Base-by-base conservation (phyloP, 495 filamentous ascomycete genomes). In the Amphirosellinia nigrospora region DNA sequence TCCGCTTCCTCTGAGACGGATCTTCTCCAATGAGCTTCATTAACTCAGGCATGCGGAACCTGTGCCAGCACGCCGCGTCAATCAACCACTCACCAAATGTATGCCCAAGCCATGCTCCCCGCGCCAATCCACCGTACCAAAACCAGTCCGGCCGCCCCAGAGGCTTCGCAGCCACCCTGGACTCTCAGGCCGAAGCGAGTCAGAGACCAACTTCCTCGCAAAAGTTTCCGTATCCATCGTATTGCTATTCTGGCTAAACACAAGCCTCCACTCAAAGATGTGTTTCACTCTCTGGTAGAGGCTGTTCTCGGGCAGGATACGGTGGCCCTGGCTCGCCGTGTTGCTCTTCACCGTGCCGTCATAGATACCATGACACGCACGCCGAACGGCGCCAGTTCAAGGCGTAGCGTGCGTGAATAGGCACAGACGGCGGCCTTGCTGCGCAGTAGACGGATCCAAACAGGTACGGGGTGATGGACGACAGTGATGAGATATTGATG, bases 381-480 rank as follows among this genome's bases (percentile, higher is more conserved):
- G 26, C 81, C 84, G 11, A 88, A 84, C 0, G 86, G 86, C 56
- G 79, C 80, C 38, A 89, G 79, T 70, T 89, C 87, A 28, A 87
- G 70, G 11, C 86, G 82, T 19, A 89, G 72, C 1, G 84, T 83
- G 61, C 88, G 83, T 38, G 83, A 83, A 70, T 86, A 85, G 5
- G 79, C 78, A 10, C 71, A 76, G 6, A 89, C 77, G 58, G 87
- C 85, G 62, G 80, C 84, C 78, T 89, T 89, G 72, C 78, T 82
- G 85, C 83, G 71, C 81, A 81, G 75, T 89, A 90, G 53, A 82
- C 77, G 32, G 82, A 81, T 7, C 82, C 84, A 68, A 84, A 87
- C 52, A 81, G 76, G 60, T 85, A 82, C 63, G 79, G 78, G 23
- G 81, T 80, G 56, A 83, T 65, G 39, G 84, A 83, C 34, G 83